These are phyloP conservation scores for Prunella vulgaris DNA, from an alignment of 257 asterid genomes.

Conservation along the genomic window DNA sequence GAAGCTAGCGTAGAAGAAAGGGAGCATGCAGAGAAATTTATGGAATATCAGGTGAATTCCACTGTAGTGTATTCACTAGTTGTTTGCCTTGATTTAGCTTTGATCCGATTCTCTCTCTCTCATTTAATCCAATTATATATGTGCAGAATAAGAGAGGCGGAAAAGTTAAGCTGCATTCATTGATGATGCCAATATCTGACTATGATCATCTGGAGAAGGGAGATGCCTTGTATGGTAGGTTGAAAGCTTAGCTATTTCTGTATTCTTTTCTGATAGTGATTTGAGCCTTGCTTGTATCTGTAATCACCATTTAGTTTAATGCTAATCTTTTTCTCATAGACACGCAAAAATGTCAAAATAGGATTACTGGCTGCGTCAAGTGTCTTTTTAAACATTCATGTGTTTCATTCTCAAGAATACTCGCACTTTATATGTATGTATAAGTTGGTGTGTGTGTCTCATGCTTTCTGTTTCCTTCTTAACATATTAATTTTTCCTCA, in stretches of 20 bases:
- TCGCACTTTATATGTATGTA: neutral
- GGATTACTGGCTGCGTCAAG: neutral
- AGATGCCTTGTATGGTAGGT: slow-evolving; percentile 22
- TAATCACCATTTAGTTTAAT: neutral
- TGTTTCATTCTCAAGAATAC: neutral
- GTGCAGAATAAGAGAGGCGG: slow-evolving; percentile 26
- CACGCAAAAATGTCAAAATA: neutral
- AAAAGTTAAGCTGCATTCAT: slow-evolving; percentile 15
- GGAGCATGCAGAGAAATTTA: slow-evolving; percentile 56
- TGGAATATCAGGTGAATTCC: slow-evolving; percentile 54
- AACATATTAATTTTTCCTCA: neutral
- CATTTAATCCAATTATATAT: neutral
- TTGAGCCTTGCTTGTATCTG: neutral
- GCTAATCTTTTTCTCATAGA: neutral
- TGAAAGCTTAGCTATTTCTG: neutral
- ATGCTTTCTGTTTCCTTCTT: neutral
- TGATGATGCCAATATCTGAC: slow-evolving; percentile 18
- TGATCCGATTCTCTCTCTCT: neutral
- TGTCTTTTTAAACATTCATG: neutral
- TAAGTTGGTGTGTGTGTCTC: neutral
- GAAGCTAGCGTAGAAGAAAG: slow-evolving; percentile 59
- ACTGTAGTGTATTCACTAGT: neutral
- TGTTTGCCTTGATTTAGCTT: neutral
- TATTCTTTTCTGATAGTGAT: neutral
- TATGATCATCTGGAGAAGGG: slow-evolving; percentile 24